A percentile compares a stretch with the other conserved stretches of the same genome.
Evolutionary conservation across 495 filamentous ascomycete species (phyloP).

Genomic region (Platismatia glauca): DNA sequence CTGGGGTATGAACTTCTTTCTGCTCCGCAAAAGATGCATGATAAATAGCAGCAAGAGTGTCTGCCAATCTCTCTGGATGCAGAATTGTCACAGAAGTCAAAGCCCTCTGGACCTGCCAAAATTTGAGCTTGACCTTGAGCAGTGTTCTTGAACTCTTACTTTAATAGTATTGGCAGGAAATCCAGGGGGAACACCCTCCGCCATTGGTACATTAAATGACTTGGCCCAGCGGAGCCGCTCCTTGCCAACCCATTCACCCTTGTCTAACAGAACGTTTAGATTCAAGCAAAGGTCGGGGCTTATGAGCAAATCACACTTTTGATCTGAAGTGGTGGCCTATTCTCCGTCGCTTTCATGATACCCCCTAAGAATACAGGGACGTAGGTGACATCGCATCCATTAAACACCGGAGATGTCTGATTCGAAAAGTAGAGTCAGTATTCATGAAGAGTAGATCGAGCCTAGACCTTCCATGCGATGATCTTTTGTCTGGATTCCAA

Average conservation of each 20-base stretch:
- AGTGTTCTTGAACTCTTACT: background rate
- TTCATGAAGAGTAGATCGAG: background rate
- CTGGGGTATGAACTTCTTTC: constrained; percentile 40
- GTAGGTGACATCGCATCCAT: constrained; percentile 50
- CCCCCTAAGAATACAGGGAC: constrained; percentile 64
- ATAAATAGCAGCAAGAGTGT: constrained; percentile 43
- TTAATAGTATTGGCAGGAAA: no score
- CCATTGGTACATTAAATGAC: no score
- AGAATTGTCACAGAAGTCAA: constrained; percentile 23
- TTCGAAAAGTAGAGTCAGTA: background rate
- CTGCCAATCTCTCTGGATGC: constrained; percentile 36
- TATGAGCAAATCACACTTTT: constrained; percentile 44
- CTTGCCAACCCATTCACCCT: no score
- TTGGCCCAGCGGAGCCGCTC: no score
- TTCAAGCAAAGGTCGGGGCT: constrained; percentile 25
- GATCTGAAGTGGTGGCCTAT: constrained; percentile 54
- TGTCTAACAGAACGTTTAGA: no score
- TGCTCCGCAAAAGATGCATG: constrained; percentile 50
- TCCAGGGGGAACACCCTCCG: no score
- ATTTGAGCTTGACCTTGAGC: background rate
- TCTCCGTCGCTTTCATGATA: constrained; percentile 56
- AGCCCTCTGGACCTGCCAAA: constrained; percentile 27
- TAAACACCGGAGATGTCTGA: constrained; percentile 55
- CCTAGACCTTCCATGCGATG: constrained; percentile 1
- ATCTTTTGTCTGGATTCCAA: no score